Base-by-base conservation (phyloP, 2,329 filamentous ascomycete species). In the Epichloe uncinata region DNA sequence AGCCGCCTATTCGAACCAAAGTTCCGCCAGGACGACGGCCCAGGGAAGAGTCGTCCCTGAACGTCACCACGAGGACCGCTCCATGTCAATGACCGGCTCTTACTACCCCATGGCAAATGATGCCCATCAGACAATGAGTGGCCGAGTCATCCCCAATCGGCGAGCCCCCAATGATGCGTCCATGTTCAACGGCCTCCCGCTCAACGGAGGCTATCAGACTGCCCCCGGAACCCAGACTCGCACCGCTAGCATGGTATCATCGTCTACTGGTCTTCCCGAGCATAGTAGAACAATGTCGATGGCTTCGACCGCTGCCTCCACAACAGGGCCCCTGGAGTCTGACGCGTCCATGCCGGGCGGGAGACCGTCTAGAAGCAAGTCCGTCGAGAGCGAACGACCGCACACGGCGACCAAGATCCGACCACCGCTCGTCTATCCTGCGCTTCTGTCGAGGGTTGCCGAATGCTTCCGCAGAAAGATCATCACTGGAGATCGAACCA, bases 401-500 rank as follows among this genome's bases (percentile, higher is more conserved):
- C 72, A 67, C 51, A 83, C 70, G 57, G 78, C 69, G 57, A 66
- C 60, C 45, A 84, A 70, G 73, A 86, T 68, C 69, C 82, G 72
- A 58, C 81, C 89, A 4, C 91, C 91, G 3, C 74, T 97, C 18
- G 91, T 97, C 1, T 97, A 98, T 63, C 93, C 93, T 22, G 93
- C 93, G 36, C 71, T 97, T 44, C 73, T 98, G 18, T 97, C 93
- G n/a, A 82, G 86, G 49, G 93, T 98, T 4, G 90, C 87, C 41
- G 87, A 94, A 60, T 89, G 87, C 50, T 97, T 98, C 68, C 82
- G 87, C 48, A 87, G 94, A 59, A 84, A 91, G 65, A 89, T 98
- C 45, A 79, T 83, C 22, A 78, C 90, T 22, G 83, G 85, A 48
- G 93, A 97, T 61, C 82, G 90, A 54, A 89, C 88, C 55, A 98